Evolutionary conservation across 495 filamentous ascomycete genomes (phyloP), one percentile per base, ranked within the genome.

Genomic region (Peziza echinospora): DNA sequence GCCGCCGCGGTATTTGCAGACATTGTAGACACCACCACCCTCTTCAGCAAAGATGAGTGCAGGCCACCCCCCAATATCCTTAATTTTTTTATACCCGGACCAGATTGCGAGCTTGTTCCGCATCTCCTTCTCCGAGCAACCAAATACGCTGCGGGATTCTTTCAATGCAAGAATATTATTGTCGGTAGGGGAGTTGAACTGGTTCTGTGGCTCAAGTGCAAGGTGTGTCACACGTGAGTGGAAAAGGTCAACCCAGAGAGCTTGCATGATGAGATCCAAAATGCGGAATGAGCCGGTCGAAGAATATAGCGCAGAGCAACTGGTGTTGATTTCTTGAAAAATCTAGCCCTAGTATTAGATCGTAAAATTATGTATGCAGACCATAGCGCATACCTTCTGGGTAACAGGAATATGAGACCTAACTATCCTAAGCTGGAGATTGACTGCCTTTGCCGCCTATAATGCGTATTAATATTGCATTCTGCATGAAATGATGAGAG

Each of bases 91-190:
- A 26, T 63, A 63, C 9, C 57, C 55, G 11, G 51, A 46, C 61
- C 61, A 63, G 43, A 63, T 56, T 1, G 48, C 60, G 53, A 60
- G 61, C 43, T 61, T 63, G 26, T 63, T 63, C 9, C 60, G 47
- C 37, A 63, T 30, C 43, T 61, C 60, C 40, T 63, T 63, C 40
- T 61, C 59, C 7, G 57, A 48, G 22, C 30, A 37, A 13, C 19
- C 49, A 50, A 22, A 53, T 52, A 37, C 30, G 13, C 13, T 5
- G 13, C 30, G 30, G 13, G 30, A 37, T 37, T 37, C 30, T 17
- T 37, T 37, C 30, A 37, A 37, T 17, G 30, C 30, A 11, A 37
- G 19, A 1, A 37, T 37, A 37, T 37, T 37, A 37, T 37, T 37
- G 19, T 37, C 30, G 30, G 30, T 37, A 13, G 30, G 30, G 19